phyloP scores from a whole-genome alignment of 768 basidiomycete genomes.

The Cyclocybe cylindracea region DNA sequence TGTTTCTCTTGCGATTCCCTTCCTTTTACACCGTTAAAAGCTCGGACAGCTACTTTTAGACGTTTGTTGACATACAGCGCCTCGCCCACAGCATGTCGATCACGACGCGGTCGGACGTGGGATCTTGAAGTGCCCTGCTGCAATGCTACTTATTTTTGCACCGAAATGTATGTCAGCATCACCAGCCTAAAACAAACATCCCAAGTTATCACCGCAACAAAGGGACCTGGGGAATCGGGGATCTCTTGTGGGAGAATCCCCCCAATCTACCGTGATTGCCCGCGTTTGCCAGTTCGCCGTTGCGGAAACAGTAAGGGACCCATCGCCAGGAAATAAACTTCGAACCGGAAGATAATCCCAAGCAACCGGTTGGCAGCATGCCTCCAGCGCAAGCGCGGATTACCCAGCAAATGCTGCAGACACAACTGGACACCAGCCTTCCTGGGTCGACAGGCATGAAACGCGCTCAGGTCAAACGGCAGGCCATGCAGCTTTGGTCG shows the following conservation, averaged over 20 bases:
- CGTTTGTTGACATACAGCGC: slow-evolving; percentile 17
- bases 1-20: not conserved
- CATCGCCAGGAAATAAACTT: slow-evolving; percentile 12
- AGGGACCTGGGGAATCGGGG: slow-evolving; percentile 14
- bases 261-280: not conserved
- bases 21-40: slow-evolving; percentile 15
- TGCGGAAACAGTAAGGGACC: slow-evolving; percentile 18
- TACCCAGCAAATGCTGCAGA: slow-evolving; percentile 10
- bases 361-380: slow-evolving; percentile 16
- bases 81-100: slow-evolving; percentile 13
- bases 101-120: slow-evolving; percentile 28
- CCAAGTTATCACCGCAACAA: slow-evolving; percentile 16
- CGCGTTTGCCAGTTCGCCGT: slow-evolving; percentile 18
- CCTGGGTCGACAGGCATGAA: slow-evolving; percentile 12
- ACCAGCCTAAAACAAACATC: slow-evolving; percentile 11
- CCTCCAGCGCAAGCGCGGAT: slow-evolving; percentile 13
- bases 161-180: slow-evolving; percentile 12
- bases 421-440: not conserved
- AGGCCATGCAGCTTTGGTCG: slow-evolving; percentile 2
- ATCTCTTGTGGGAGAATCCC: not conserved
- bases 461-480: slow-evolving; percentile 9
- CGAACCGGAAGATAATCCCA: slow-evolving; percentile 8
- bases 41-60: slow-evolving; percentile 14
- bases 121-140: slow-evolving; percentile 20
- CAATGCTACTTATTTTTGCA: slow-evolving; percentile 10